These are phyloP conservation scores for Euclidium syriacum DNA, from an alignment of 345 rosid species.

Conservation along the genomic window DNA sequence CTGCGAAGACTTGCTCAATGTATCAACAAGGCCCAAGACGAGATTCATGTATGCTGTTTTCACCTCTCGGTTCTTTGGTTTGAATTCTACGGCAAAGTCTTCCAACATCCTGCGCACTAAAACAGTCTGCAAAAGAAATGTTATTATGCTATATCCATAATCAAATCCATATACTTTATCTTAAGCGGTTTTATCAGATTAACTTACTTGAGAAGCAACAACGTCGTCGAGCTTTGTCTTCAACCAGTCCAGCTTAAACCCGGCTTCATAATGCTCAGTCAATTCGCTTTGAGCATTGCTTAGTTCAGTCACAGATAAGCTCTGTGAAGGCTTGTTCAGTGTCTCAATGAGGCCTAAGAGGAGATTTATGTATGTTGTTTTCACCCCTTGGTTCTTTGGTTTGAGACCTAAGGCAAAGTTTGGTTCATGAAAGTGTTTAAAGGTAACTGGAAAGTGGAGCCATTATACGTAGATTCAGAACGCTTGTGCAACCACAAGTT, in stretches of 20 bases:
- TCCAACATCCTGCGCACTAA: too few species aligned
- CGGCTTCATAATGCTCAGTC: neutral
- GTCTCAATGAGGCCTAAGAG: neutral
- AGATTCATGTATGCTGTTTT: constrained; percentile 1
- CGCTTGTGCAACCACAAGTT: too few species aligned
- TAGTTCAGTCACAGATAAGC: too few species aligned
- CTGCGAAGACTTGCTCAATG: neutral
- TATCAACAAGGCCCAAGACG: neutral
- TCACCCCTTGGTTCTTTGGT: neutral
- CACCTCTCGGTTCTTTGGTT: neutral
- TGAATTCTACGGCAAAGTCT: neutral
- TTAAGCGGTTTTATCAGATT: too few species aligned
- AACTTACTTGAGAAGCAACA: too few species aligned
- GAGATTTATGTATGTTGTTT: neutral
- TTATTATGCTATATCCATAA: too few species aligned
- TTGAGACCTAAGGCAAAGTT: neutral
- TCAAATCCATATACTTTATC: too few species aligned
- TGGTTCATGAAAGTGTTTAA: too few species aligned
- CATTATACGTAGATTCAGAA: too few species aligned
- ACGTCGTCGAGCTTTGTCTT: neutral
- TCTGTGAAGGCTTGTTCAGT: neutral
- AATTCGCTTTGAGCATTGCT: neutral
- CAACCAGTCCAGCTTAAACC: constrained; percentile 2
- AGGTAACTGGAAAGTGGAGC: too few species aligned
- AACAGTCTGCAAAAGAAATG: too few species aligned